Conservation (phyloP, 2,329 filamentous ascomycete species). For the Raffaelea ambrosiae region DNA sequence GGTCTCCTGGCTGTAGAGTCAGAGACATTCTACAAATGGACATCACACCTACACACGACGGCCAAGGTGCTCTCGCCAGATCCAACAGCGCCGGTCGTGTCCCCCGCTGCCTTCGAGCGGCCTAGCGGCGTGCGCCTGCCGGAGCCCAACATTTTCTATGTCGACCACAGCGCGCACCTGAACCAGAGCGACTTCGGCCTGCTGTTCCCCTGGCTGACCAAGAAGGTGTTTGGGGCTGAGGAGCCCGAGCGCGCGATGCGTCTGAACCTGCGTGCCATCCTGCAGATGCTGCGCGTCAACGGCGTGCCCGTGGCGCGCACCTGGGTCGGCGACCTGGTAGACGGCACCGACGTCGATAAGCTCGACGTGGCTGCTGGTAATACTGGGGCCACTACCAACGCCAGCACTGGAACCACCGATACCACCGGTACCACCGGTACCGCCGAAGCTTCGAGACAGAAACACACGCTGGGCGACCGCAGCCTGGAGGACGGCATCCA, state of each 20-base stretch:
- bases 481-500: slow-evolving; percentile 26
- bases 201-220: slow-evolving; percentile 65
- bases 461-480: slow-evolving; percentile 13
- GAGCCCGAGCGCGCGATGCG: slow-evolving; percentile 50
- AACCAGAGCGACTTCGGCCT: slow-evolving; percentile 79
- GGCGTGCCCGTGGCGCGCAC: slow-evolving; percentile 41
- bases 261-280: slow-evolving; percentile 48
- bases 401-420: slow-evolving; percentile 1
- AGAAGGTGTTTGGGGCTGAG: slow-evolving; percentile 46
- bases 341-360: slow-evolving; percentile 32
- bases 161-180: slow-evolving; percentile 65
- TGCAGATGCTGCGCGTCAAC: slow-evolving; percentile 47
- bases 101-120: slow-evolving; percentile 31
- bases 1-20: slow-evolving; percentile 65
- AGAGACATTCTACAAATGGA: slow-evolving; percentile 73
- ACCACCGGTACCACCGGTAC: not conserved
- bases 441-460: too few relatives aligned
- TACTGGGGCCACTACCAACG: too few relatives aligned
- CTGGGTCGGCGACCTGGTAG: slow-evolving; percentile 38
- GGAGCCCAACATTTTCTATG: slow-evolving; percentile 66
- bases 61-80: slow-evolving; percentile 56
- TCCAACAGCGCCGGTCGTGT: slow-evolving; percentile 34
- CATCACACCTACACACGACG: slow-evolving; percentile 59
- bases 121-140: slow-evolving; percentile 32
- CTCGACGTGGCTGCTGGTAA: slow-evolving; percentile 13